Evolutionary conservation across 2,329 filamentous ascomycete species (phyloP), one percentile per base, ranked within the genome.

Genomic region (Cladorrhinum sp.): DNA sequence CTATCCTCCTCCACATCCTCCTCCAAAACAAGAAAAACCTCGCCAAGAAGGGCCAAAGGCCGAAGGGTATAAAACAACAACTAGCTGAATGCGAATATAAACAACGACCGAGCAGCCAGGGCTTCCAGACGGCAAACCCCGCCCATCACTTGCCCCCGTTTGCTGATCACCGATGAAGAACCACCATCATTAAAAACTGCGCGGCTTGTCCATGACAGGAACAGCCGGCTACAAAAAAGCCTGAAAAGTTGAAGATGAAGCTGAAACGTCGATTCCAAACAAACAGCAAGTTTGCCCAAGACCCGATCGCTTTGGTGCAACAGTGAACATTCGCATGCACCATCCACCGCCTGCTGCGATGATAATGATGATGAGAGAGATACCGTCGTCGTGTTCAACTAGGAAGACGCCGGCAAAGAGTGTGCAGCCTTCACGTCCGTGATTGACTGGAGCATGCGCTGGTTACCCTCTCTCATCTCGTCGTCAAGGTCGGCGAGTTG

Each of bases 401-500:
- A 56, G 32, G 10, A 32, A 57, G 59, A 60, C 20, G 55, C n/a
- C 29, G 29, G 16, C 32, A 36, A 36, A 8, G 32, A 36, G 12
- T 8, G 16, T 12, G 32, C 10, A 16, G 32, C 32, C 58, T 67
- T 62, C 10, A 69, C 49, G 45, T 69, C 68, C 52, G 65, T 67
- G 48, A 70, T 69, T 20, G 67, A 62, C 56, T 65, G 64, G 32
- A 69, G 64, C 53, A 69, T 66, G 16, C 62, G 59, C 23, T 58
- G 61, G 51, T 72, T 73, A 57, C 68, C 67, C n/a, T 68, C 66
- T 12, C 63, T 64, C 58, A 73, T 59, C 24, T 72, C 69, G 18
- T 72, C 63, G 52, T 71, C 68, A 20, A 71, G 66, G 27, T 71
- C 71, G 49, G 63, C 55, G 27, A 74, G 67, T 45, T 70, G 68